Conservation (phyloP, 106 monocot genomes). For the Dactylorhiza incarnata region DNA sequence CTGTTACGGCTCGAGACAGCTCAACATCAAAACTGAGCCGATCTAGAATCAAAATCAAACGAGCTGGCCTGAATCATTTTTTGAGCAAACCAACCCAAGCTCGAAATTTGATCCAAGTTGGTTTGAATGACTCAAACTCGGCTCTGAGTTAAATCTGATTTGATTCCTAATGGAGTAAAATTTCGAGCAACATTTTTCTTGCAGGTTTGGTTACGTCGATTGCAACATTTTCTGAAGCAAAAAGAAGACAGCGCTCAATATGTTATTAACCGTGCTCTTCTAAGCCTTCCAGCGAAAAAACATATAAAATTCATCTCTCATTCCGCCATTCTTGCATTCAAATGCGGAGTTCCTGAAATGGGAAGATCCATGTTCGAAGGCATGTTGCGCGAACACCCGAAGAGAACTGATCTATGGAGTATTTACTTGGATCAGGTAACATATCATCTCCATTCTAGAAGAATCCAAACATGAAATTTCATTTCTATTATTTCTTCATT, state of each 20-base stretch:
- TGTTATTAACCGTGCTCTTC: constrained; percentile 67
- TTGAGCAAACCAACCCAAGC: no score
- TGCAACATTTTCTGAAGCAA: constrained; percentile 48
- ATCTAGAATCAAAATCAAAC: no score
- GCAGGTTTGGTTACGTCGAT: constrained; percentile 67
- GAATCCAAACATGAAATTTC: not conserved
- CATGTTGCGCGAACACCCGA: constrained; percentile 74
- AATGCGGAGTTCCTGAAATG: constrained; percentile 56
- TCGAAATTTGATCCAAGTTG: no score
- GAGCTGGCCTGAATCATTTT: no score
- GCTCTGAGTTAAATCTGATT: no score
- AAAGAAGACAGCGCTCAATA: constrained; percentile 46
- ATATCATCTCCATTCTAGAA: not conserved
- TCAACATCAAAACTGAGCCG: no score
- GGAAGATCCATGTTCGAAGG: constrained; percentile 75
- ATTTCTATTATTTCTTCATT: not conserved
- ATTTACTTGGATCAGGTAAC: constrained; percentile 90
- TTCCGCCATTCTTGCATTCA: constrained; percentile 74
- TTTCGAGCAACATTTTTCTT: not conserved
- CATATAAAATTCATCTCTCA: constrained; percentile 91
- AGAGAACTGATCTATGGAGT: constrained; percentile 93
- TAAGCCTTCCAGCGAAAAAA: constrained; percentile 62
- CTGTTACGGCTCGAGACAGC: no score
- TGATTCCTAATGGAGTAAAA: no score
- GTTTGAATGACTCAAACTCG: no score